Percentiles rank a stretch among this genome's conserved stretches.
These are phyloP conservation scores for Rhytidiadelphus loreus DNA, from an alignment of 225 moss, liverwort and hornwort genomes.

Conservation along the genomic window DNA sequence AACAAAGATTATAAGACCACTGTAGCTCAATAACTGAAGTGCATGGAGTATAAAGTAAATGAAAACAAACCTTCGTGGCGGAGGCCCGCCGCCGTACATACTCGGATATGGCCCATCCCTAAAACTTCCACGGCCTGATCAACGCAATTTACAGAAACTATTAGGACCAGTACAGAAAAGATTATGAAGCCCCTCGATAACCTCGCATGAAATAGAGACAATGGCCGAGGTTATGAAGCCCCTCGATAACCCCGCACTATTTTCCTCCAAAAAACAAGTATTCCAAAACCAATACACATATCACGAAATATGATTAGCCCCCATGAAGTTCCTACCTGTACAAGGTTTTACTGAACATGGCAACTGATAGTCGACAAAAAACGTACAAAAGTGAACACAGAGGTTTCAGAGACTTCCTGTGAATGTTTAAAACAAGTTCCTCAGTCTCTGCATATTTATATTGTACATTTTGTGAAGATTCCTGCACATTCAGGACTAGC, in stretches of 20 bases:
- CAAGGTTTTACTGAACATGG: neutral
- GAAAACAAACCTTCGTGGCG: conserved; percentile 56
- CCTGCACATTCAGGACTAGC: conserved; percentile 1
- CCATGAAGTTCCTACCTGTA: neutral
- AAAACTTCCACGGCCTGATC: conserved; percentile 72
- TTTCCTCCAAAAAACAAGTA: neutral
- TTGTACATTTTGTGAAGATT: neutral
- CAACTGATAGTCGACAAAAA: neutral
- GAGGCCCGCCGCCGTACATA: conserved; percentile 43
- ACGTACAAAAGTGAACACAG: neutral
- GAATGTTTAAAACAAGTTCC: neutral
- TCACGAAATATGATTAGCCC: neutral
- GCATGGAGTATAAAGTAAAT: neutral
- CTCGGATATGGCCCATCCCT: conserved; percentile 75
- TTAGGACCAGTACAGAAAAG: neutral
- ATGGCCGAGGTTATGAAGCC: neutral
- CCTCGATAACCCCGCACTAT: neutral
- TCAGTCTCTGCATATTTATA: neutral
- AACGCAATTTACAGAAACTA: neutral
- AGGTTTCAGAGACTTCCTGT: neutral
- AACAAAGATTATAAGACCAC: neutral
- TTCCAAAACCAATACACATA: neutral
- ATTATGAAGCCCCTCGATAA: neutral
- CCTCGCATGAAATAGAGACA: neutral
- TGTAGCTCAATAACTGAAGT: neutral